Evolutionary conservation across 2,329 filamentous ascomycete species (phyloP).

Genomic region (Tetracladium maxilliforme): DNA sequence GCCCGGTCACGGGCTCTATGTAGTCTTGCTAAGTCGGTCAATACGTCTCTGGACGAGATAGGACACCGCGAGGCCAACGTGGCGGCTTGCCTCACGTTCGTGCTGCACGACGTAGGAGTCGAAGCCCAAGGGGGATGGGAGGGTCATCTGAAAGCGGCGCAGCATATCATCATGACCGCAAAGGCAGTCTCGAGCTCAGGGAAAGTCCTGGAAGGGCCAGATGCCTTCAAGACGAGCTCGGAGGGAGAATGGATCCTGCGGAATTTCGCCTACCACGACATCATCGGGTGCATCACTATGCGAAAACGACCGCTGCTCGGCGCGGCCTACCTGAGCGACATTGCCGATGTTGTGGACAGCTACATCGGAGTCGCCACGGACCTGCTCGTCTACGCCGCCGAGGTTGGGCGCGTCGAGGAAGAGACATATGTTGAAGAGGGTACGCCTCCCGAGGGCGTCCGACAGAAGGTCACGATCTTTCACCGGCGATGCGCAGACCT

Average conservation of each 20-base stretch:
- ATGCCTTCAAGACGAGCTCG: constrained; percentile 1
- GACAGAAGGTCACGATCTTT: too few species aligned
- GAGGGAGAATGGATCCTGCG: constrained; percentile 8
- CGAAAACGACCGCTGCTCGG: constrained; percentile 5
- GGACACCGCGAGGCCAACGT: constrained; percentile 3
- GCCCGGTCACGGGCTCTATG: constrained; percentile 2
- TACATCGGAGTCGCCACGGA: constrained; percentile 5
- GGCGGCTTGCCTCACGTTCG: constrained; percentile 3
- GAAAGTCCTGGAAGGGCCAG: too few species aligned
- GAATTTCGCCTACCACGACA: constrained; percentile 10
- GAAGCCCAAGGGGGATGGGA: constrained; percentile 4
- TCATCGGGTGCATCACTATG: constrained; percentile 6
- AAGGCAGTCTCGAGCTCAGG: too few species aligned
- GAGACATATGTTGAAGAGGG: too few species aligned
- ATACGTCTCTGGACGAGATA: too few species aligned
- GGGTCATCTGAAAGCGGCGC: constrained; percentile 3
- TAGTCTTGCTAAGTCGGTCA: too few species aligned
- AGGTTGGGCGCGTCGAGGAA: not conserved
- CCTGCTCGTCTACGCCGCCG: constrained; percentile 2
- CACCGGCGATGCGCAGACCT: too few species aligned
- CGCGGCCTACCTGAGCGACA: constrained; percentile 4
- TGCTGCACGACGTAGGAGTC: constrained; percentile 3
- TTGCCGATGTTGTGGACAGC: constrained; percentile 4
- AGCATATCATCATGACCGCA: constrained; percentile 3
- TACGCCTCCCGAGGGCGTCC: too few species aligned